Evolutionary conservation across 2,329 filamentous ascomycete genomes (phyloP).

Genomic region (Ascosphaera apis): DNA sequence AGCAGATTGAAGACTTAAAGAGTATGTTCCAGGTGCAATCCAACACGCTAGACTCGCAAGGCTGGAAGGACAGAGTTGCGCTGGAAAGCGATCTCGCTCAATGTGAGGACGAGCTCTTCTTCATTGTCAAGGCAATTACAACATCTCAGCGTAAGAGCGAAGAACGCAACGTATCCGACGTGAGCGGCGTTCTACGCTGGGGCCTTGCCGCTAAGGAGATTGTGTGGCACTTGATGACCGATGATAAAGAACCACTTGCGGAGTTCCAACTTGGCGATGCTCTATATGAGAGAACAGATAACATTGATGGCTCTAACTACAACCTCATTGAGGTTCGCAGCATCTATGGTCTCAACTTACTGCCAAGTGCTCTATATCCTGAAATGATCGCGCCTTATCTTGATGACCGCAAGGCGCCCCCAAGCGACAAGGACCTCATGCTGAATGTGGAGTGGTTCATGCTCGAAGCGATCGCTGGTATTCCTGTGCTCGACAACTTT

Average conservation of each 20-base stretch:
- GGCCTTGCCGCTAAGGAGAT: slow-evolving; percentile 88
- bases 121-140: slow-evolving; percentile 99
- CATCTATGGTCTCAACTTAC: slow-evolving; percentile 69
- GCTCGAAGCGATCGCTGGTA: slow-evolving; percentile 92
- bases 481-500: slow-evolving; percentile 91
- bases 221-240: slow-evolving; percentile 86
- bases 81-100: slow-evolving; percentile 71
- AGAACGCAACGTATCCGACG: slow-evolving; percentile 43
- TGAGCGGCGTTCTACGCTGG: slow-evolving; percentile 66
- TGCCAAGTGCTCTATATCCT: slow-evolving; percentile 79
- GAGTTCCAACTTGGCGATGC: slow-evolving; percentile 84
- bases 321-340: slow-evolving; percentile 77
- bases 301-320: slow-evolving; percentile 87
- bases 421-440: slow-evolving; percentile 52
- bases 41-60: slow-evolving; percentile 61
- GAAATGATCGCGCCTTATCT: slow-evolving; percentile 85
- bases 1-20: slow-evolving; percentile 90
- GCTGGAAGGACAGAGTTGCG: slow-evolving; percentile 75
- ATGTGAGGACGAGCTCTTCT: slow-evolving; percentile 94
- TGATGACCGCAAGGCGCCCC: slow-evolving; percentile 33
- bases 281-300: slow-evolving; percentile 85
- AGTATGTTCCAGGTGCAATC: slow-evolving; percentile 85
- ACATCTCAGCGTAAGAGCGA: slow-evolving; percentile 73
- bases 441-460: slow-evolving; percentile 92
- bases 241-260: slow-evolving; percentile 65